Conservation (phyloP, 441 rosid genomes). For the Sinapis alba region DNA sequence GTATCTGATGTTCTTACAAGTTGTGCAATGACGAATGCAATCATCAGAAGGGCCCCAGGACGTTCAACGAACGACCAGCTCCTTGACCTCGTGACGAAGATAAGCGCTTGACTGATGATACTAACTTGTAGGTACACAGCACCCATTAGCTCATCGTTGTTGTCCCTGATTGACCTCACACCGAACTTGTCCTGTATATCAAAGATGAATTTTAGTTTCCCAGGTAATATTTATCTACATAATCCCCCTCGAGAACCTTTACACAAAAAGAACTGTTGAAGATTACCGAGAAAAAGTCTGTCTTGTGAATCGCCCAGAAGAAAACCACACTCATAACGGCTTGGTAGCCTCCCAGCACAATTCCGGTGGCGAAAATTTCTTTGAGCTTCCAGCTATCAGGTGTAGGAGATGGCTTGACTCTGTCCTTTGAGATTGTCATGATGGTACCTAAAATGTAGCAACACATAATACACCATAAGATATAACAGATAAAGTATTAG, state of each 20-base stretch:
- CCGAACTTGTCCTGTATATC: slow-evolving; percentile 73
- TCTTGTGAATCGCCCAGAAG: slow-evolving; percentile 76
- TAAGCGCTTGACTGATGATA: slow-evolving; percentile 93
- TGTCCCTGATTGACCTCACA: slow-evolving; percentile 54
- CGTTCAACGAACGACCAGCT: slow-evolving; percentile 92
- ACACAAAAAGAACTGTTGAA: neutral
- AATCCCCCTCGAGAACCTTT: slow-evolving; percentile 7
- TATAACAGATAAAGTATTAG: neutral
- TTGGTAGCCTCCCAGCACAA: slow-evolving; percentile 83
- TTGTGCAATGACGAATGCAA: slow-evolving; percentile 78
- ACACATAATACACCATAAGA: neutral
- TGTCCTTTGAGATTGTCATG: slow-evolving; percentile 94
- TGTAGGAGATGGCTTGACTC: slow-evolving; percentile 90
- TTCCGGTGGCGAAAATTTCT: slow-evolving; percentile 90
- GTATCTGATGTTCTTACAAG: slow-evolving; percentile 49
- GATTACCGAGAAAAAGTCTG: slow-evolving; percentile 73
- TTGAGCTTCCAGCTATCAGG: slow-evolving; percentile 94
- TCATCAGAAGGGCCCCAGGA: slow-evolving; percentile 68
- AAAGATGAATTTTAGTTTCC: slow-evolving; percentile 6
- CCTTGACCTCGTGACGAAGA: slow-evolving; percentile 90
- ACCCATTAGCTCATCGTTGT: slow-evolving; percentile 64
- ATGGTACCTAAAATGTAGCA: slow-evolving; percentile 33
- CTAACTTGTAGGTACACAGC: slow-evolving; percentile 97
- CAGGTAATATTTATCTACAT: neutral
- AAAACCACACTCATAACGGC: slow-evolving; percentile 86